Evolutionary conservation across 371 early-diverging fungal species (phyloP), one percentile per base, ranked within the genome.

Genomic region (Mucor lusitanicus): DNA sequence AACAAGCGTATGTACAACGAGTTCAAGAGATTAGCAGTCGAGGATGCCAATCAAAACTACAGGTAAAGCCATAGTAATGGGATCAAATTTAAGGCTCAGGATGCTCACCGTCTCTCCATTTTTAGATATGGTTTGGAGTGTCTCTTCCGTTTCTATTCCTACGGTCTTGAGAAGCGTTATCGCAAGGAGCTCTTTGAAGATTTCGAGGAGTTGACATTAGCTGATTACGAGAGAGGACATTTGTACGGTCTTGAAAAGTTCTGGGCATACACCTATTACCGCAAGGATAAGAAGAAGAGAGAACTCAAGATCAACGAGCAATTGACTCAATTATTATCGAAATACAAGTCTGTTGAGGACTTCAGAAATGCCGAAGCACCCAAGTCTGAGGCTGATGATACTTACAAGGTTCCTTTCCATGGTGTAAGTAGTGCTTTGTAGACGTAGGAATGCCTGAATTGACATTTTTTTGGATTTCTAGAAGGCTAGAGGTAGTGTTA

Each of bases 171-270:
- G 78, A 90, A 91, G 81, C 89, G 90, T 78, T 97, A 92, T 85
- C 92, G 94, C 44, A 82, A 79, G 67, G 94, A 95, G 21, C 72
- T 95, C 25, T 95, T 95, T 78, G 79, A 89, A 61, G 97, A 98
- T 68, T 98, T 98, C 82, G 92, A 95, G 82, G 89, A 87, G 17
- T 71, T 95, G 74, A 92, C 95, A 7, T 84, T 91, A 61, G 78
- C 83, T 54, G 98, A 98, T 69, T 87, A 87, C 63, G 88, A 87
- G 62, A 83, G 85, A 64, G 91, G 91, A 48, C 83, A 92, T 67
- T 77, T 94, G 67, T 97, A 97, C 67, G 98, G 97, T 3, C 79
- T 96, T 68, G 98, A 97, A 74, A 97, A 97, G 82, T 95, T 97
- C 84, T 97, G 98, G 97, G 98, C 98, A 6, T 97, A 94, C 71